A percentile compares a stretch with the other conserved stretches of the same genome.
Evolutionary conservation across 192 early-diverging fungal species (phyloP).

Genomic region (Rhizophagus clarus): DNA sequence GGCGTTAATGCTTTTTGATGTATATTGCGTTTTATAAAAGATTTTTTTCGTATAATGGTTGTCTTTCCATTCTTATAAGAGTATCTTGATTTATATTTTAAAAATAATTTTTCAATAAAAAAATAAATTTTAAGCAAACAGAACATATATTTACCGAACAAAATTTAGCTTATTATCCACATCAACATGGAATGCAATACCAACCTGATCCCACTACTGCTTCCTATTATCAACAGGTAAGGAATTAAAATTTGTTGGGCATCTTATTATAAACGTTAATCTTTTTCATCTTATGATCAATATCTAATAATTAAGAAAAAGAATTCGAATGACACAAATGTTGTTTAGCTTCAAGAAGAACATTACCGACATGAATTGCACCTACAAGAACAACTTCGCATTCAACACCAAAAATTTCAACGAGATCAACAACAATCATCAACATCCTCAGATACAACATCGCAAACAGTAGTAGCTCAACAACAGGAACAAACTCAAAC

Average conservation of each 20-base stretch:
- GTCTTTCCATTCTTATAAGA: not conserved
- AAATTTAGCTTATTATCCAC: conserved; percentile 28
- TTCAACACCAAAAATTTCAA: conserved; percentile 7
- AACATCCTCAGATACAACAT: not conserved
- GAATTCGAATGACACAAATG: not conserved
- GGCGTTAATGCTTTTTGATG: conserved; percentile 18
- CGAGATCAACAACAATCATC: not conserved
- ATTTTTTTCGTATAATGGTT: not conserved
- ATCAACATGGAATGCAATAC: conserved; percentile 5
- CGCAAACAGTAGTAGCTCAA: not conserved
- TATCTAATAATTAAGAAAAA: not conserved
- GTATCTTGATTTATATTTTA: not conserved
- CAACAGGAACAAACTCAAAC: not conserved
- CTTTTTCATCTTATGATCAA: not conserved
- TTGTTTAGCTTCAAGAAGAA: not conserved
- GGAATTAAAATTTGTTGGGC: not conserved
- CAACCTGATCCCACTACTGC: not conserved
- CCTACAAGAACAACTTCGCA: not conserved
- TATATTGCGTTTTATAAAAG: conserved; percentile 10
- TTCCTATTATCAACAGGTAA: conserved; percentile 23
- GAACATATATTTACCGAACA: conserved; percentile 26
- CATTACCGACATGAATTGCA: not conserved
- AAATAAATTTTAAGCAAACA: not conserved
- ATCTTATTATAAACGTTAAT: not conserved
- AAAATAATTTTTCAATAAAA: not conserved